Percentiles rank a stretch among this genome's conserved stretches.
Conservation (phyloP, 805 yeast species). For the Pichia sporocuriosa region DNA sequence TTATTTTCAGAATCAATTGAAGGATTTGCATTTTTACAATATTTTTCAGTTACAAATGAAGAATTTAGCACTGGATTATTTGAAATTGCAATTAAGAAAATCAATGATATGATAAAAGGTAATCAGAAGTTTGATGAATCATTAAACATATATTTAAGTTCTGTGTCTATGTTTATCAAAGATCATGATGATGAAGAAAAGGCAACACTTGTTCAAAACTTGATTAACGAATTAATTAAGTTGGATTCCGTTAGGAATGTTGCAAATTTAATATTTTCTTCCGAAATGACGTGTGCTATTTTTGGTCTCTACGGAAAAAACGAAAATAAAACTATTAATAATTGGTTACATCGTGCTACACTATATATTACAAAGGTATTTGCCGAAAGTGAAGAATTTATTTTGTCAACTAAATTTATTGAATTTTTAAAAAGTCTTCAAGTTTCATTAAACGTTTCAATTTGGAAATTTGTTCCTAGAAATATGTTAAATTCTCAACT, state of each 20-base stretch:
- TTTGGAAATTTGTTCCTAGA: slow-evolving; percentile 38
- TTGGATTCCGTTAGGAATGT: slow-evolving; percentile 26
- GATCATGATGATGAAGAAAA: too few relatives aligned
- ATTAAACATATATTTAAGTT: slow-evolving; percentile 12
- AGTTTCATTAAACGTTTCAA: slow-evolving; percentile 25
- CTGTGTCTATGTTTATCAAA: too few relatives aligned
- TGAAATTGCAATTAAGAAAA: slow-evolving; percentile 6
- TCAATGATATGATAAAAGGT: slow-evolving; percentile 8
- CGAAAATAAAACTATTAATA: slow-evolving; percentile 26
- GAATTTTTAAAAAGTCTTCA: slow-evolving; percentile 29
- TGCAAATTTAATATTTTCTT: slow-evolving; percentile 27
- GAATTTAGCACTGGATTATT: background rate
- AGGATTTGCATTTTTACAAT: slow-evolving; percentile 13
- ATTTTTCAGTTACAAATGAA: background rate
- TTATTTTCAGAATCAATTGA: background rate
- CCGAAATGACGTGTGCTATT: slow-evolving; percentile 20
- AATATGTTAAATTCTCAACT: slow-evolving; percentile 54
- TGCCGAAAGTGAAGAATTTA: slow-evolving; percentile 36
- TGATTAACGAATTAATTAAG: slow-evolving; percentile 11
- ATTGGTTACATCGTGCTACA: slow-evolving; percentile 54
- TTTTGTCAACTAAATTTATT: slow-evolving; percentile 25
- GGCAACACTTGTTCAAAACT: too few relatives aligned
- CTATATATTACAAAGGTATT: slow-evolving; percentile 57
- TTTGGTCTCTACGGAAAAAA: slow-evolving; percentile 5
- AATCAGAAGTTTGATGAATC: background rate